phyloP scores from a whole-genome alignment of 768 basidiomycete genomes.

The Macrolepiota dolichaula region DNA sequence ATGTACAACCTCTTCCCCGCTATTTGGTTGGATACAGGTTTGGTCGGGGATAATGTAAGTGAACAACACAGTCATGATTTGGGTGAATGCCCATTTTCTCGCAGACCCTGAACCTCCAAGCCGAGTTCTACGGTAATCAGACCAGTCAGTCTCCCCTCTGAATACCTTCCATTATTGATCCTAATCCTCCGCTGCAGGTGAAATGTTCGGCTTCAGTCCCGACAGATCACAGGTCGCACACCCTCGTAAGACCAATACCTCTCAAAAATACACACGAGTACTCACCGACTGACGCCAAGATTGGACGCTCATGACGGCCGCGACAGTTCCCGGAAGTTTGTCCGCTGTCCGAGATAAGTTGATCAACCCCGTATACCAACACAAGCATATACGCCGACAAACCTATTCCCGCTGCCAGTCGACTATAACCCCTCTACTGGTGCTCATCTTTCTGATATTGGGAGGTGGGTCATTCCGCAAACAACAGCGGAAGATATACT shows the following conservation, averaged over 20 bases:
- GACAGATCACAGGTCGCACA: slow-evolving; percentile 16
- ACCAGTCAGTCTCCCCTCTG: slow-evolving; percentile 4
- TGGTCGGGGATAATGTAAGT: slow-evolving; percentile 27
- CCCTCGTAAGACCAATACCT: slow-evolving; percentile 18
- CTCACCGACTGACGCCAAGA: slow-evolving; percentile 23
- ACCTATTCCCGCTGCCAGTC: slow-evolving; percentile 20
- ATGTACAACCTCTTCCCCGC: slow-evolving; percentile 55
- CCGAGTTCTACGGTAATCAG: slow-evolving; percentile 13
- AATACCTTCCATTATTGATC: too few relatives aligned
- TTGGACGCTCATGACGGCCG: slow-evolving; percentile 51
- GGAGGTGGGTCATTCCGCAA: slow-evolving; percentile 2
- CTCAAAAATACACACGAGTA: not conserved
- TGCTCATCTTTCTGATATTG: slow-evolving; percentile 6
- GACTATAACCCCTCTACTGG: slow-evolving; percentile 22
- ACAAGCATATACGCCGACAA: slow-evolving; percentile 19
- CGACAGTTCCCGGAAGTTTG: slow-evolving; percentile 27
- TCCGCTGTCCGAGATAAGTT: slow-evolving; percentile 32
- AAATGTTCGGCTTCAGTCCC: slow-evolving; percentile 17
- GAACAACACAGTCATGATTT: slow-evolving; percentile 16
- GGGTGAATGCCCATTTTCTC: not conserved
- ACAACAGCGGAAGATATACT: not conserved
- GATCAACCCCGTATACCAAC: slow-evolving; percentile 24
- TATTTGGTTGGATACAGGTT: slow-evolving; percentile 34
- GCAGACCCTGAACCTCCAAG: slow-evolving; percentile 14
- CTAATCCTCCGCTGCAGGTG: not conserved